Evolutionary conservation across 2,329 filamentous ascomycete genomes (phyloP), one percentile per base, ranked within the genome.

Genomic region (Colletotrichum sp.): DNA sequence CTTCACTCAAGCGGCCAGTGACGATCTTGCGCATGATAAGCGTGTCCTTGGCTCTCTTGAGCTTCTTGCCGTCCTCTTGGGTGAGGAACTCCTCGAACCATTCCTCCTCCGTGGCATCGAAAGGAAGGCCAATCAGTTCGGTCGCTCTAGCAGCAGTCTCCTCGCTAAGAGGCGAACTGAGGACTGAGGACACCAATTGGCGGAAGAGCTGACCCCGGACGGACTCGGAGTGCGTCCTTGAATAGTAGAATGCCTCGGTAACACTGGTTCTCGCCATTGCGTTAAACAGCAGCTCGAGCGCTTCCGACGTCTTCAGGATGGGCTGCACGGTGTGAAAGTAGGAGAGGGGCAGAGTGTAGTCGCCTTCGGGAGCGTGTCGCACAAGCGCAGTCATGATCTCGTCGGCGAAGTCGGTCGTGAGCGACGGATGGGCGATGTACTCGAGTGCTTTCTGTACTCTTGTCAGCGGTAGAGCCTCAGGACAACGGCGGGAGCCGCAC

Each of bases 271-370:
- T 87, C 2, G 92, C 90, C 64, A 97, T 88, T 9, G 94, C 93
- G 57, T 90, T 89, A 79, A 95, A 96, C 39, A 96, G 91, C 9
- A 92, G 88, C 75, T 91, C 89, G 12, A 95, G 88, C 1, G 94
- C 91, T 32, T 89, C 87, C 3, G 90, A 87, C 0, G 89, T 91
- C 78, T 91, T 91, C n/a, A 98, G 87, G 24, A 93, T 91, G 3
- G 95, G 95, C 78, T 93, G 92, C 1, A 94, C 93, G 15, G 93
- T 92, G 78, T 96, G 90, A 85, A 94, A 97, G 85, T 97, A 98
- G 13, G 95, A 93, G 32, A 97, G 89, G 0, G 94, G 90, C 3
- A 96, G 88, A 30, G 87, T 89, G 80, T 91, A 90, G 81, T 95
- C 92, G 72, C 89, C 86, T 57, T 88, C 86, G 49, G 90, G 85